A percentile compares a stretch with the other conserved stretches of the same genome.
Evolutionary conservation across 495 filamentous ascomycete genomes (phyloP).

Genomic region (Peziza echinospora): DNA sequence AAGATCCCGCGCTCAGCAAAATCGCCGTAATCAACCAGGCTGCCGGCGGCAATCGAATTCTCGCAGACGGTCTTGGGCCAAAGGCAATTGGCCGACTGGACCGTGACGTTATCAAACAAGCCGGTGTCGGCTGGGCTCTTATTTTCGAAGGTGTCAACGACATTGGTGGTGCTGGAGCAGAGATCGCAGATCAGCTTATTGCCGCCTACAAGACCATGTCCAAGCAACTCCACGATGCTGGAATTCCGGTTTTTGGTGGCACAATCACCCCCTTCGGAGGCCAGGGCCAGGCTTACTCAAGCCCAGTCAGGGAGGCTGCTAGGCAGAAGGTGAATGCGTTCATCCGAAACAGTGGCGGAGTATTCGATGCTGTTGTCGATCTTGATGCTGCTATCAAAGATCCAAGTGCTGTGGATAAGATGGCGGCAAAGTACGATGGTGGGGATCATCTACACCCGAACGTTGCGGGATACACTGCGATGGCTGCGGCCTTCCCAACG

Average conservation of each 20-base stretch:
- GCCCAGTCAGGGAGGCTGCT: conserved; percentile 33
- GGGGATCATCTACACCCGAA: conserved; percentile 56
- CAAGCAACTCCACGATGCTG: conserved; percentile 31
- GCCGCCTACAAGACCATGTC: conserved; percentile 36
- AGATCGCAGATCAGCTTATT: conserved; percentile 32
- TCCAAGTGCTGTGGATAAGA: conserved; percentile 22
- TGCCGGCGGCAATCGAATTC: conserved; percentile 47
- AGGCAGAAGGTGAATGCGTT: conserved; percentile 39
- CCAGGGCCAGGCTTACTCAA: no score
- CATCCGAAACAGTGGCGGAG: conserved; percentile 26
- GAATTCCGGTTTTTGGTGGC: conserved; percentile 36
- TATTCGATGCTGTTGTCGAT: conserved; percentile 45
- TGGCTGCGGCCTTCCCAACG: conserved; percentile 40
- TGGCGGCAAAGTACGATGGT: conserved; percentile 35
- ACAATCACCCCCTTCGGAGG: conserved; percentile 62
- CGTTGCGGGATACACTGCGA: conserved; percentile 35
- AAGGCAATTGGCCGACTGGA: conserved; percentile 38
- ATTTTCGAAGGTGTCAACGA: conserved; percentile 64
- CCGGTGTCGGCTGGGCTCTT: no score
- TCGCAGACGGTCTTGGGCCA: conserved; percentile 41
- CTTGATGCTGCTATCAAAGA: conserved; percentile 38
- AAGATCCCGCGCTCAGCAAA: conserved; percentile 24
- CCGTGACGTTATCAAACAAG: no score
- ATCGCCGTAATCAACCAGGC: conserved; percentile 47
- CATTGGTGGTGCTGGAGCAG: conserved; percentile 32